phyloP scores from a whole-genome alignment of 1,284 basidiomycete species.

The Cryptococcus depauperatus region DNA sequence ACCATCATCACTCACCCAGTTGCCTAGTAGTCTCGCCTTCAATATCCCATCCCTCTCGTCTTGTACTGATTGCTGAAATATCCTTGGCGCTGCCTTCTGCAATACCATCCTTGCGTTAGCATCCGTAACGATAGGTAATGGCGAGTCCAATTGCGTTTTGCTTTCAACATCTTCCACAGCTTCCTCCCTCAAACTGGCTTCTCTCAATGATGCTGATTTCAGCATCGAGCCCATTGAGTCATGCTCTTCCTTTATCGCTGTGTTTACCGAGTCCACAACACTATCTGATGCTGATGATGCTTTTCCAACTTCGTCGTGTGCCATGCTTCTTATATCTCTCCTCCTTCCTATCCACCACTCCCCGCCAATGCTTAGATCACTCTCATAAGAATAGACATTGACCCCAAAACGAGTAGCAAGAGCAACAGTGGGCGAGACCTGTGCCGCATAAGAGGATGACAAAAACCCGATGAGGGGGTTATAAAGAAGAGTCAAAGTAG shows the following conservation, averaged over 20 bases:
- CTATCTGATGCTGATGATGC: neutral
- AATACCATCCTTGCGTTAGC: neutral
- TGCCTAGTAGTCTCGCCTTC: slow-evolving; percentile 80
- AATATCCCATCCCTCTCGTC: slow-evolving; percentile 59
- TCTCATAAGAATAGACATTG: slow-evolving; percentile 94
- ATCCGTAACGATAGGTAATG: slow-evolving; percentile 9
- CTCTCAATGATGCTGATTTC: slow-evolving; percentile 6
- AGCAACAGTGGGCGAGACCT: slow-evolving; percentile 76
- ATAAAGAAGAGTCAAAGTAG: slow-evolving; percentile 86
- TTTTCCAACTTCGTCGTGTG: neutral
- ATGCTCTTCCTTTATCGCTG: slow-evolving; percentile 1
- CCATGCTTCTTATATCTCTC: slow-evolving; percentile 22
- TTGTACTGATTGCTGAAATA: neutral
- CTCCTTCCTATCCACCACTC: slow-evolving; percentile 77
- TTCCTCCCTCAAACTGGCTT: slow-evolving; percentile 10
- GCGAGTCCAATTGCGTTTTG: slow-evolving; percentile 12
- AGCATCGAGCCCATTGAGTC: slow-evolving; percentile 5
- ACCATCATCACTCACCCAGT: slow-evolving; percentile 55
- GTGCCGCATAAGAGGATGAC: slow-evolving; percentile 81
- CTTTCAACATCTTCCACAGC: slow-evolving; percentile 6
- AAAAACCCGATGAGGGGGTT: slow-evolving; percentile 96
- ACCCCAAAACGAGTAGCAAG: slow-evolving; percentile 89
- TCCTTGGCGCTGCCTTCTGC: neutral
- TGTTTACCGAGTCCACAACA: neutral
- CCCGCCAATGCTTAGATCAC: slow-evolving; percentile 88